Percentiles rank a stretch among this genome's conserved stretches.
Evolutionary conservation across 1,284 basidiomycete genomes (phyloP).

Genomic region (Cutaneotrichosporon sp.): DNA sequence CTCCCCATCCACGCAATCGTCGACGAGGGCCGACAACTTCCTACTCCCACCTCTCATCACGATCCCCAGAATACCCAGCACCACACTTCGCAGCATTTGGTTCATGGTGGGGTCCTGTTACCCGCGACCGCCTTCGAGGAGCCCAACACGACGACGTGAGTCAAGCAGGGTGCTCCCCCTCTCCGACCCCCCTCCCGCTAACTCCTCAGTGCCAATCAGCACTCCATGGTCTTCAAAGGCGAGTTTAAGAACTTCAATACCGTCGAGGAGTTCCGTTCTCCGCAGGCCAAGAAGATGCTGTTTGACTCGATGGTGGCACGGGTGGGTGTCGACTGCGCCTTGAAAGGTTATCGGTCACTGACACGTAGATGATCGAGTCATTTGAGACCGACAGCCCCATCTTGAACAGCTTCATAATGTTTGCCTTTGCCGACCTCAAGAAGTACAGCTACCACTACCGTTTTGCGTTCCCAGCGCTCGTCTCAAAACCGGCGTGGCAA

Average conservation of each 20-base stretch:
- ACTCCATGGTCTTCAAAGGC: conserved; percentile 62
- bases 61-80: neutral
- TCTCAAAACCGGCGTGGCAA: conserved; percentile 84
- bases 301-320: conserved; percentile 70
- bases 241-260: conserved; percentile 92
- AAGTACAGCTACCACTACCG: conserved; percentile 98
- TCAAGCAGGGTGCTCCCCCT: too few relatives aligned
- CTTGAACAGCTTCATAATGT: conserved; percentile 78
- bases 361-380: conserved; percentile 37
- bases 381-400: conserved; percentile 44
- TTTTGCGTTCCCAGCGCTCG: conserved; percentile 94
- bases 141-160: neutral
- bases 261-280: conserved; percentile 89
- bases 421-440: conserved; percentile 96
- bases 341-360: neutral
- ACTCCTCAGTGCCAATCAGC: neutral
- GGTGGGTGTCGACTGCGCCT: neutral
- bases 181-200: neutral
- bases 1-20: conserved; percentile 70
- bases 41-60: conserved; percentile 57
- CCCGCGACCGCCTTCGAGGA: conserved; percentile 38
- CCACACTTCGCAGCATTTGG: conserved; percentile 18
- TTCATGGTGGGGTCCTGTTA: conserved; percentile 38
- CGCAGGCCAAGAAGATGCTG: conserved; percentile 75
- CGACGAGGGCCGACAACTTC: conserved; percentile 67